phyloP scores from a whole-genome alignment of 169 alveolate genomes.

The Sarcocystis neurona region DNA sequence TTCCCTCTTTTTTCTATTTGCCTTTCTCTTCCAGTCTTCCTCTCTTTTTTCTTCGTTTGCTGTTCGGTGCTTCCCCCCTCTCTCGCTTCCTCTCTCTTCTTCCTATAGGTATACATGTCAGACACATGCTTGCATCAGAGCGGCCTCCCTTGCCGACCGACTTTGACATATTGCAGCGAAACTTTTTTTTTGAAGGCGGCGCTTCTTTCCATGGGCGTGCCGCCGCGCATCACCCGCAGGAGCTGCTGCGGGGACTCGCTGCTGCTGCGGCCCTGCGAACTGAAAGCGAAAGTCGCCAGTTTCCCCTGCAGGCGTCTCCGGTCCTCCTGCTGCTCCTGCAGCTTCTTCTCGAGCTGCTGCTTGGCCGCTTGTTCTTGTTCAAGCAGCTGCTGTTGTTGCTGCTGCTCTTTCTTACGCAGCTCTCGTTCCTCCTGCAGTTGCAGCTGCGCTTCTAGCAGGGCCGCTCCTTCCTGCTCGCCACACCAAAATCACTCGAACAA shows the following conservation, averaged over 20 bases:
- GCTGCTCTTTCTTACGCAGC: not conserved
- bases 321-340: not conserved
- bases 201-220: not conserved
- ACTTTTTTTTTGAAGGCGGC: not conserved
- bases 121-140: too few relatives aligned
- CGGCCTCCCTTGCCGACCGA: not conserved
- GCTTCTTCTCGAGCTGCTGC: not conserved
- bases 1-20: too few relatives aligned
- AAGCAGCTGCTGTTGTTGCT: not conserved
- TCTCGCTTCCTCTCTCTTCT: too few relatives aligned
- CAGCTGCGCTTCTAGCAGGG: not conserved
- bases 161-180: not conserved
- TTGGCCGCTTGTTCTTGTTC: not conserved
- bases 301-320: not conserved
- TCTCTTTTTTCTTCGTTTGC: too few relatives aligned
- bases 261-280: not conserved
- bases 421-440: not conserved
- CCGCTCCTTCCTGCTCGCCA: not conserved
- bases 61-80: too few relatives aligned
- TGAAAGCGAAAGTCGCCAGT: not conserved
- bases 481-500: not conserved
- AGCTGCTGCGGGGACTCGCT: not conserved
- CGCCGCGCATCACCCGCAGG: not conserved
- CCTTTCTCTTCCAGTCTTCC: too few relatives aligned
- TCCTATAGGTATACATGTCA: too few relatives aligned